Conservation (phyloP, 129 eudicot genomes). For the Flaveria trinervia region DNA sequence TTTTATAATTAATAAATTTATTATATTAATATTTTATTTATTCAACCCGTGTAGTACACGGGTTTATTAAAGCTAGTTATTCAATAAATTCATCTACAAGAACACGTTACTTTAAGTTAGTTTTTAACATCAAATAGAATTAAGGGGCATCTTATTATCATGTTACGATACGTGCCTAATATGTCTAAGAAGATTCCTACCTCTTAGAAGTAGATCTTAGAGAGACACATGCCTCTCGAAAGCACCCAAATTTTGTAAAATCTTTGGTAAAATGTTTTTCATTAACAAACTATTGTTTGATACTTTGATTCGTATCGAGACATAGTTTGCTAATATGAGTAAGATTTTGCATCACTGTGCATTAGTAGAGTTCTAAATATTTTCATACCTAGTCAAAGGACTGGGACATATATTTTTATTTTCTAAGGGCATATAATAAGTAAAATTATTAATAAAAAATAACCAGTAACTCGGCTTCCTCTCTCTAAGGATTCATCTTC, state of each 20-base stretch:
- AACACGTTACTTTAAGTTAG: too few species aligned
- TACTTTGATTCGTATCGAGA: not conserved
- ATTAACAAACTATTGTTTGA: not conserved
- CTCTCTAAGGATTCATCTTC: slow-evolving; percentile 91
- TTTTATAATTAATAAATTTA: too few species aligned
- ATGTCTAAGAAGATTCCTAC: too few species aligned
- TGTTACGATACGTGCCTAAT: too few species aligned
- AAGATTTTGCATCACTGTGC: not conserved
- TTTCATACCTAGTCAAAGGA: not conserved
- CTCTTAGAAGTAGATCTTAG: too few species aligned
- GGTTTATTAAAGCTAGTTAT: too few species aligned
- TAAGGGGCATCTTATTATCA: too few species aligned
- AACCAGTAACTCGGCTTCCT: slow-evolving; percentile 83
- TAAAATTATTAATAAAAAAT: slow-evolving; percentile 5
- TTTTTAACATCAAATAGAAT: too few species aligned
- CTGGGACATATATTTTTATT: not conserved
- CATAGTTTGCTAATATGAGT: not conserved
- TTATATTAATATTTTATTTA: too few species aligned
- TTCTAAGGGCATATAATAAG: not conserved
- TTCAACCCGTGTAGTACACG: too few species aligned
- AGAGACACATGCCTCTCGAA: not conserved
- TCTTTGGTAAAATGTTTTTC: not conserved
- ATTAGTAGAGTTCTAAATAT: not conserved
- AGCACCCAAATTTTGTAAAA: not conserved
- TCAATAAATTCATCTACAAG: too few species aligned